Conservation (phyloP, 495 filamentous ascomycete species). For the Tuber borchii region DNA sequence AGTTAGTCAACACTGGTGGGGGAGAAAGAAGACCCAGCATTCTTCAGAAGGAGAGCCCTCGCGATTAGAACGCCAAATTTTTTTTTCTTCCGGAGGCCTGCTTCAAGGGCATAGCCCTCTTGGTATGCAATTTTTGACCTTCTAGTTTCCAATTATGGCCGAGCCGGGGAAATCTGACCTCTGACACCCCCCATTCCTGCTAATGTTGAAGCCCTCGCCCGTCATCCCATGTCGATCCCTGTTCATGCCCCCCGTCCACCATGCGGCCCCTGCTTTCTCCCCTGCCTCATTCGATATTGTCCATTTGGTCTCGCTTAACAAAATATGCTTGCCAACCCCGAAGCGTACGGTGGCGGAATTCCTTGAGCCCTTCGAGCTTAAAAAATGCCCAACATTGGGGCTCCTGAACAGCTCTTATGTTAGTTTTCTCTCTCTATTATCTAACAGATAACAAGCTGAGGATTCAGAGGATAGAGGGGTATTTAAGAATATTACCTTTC, state of each 20-base stretch:
- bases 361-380: not conserved
- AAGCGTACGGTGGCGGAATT: not conserved
- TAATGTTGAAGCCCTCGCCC: conserved; percentile 26
- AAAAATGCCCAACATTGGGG: not conserved
- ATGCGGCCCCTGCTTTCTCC: conserved; percentile 30
- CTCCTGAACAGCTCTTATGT: not conserved
- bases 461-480: not conserved
- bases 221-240: conserved; percentile 5
- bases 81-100: not conserved
- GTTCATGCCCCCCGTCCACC: conserved; percentile 14
- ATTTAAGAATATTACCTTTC: not conserved
- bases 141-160: conserved; percentile 4
- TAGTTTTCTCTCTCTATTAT: not conserved
- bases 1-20: not conserved
- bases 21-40: not conserved
- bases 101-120: not conserved
- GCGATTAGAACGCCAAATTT: not conserved
- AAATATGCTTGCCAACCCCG: not conserved
- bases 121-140: conserved; percentile 5
- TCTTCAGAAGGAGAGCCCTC: not conserved
- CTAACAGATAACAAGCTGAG: not conserved
- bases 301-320: conserved; percentile 15
- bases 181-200: conserved; percentile 7
- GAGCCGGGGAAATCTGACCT: conserved; percentile 7
- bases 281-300: not conserved